A percentile compares a stretch with the other conserved stretches of the same genome.
phyloP scores from a whole-genome alignment of 108 stramenopile species.

The Fistulifera solaris region DNA sequence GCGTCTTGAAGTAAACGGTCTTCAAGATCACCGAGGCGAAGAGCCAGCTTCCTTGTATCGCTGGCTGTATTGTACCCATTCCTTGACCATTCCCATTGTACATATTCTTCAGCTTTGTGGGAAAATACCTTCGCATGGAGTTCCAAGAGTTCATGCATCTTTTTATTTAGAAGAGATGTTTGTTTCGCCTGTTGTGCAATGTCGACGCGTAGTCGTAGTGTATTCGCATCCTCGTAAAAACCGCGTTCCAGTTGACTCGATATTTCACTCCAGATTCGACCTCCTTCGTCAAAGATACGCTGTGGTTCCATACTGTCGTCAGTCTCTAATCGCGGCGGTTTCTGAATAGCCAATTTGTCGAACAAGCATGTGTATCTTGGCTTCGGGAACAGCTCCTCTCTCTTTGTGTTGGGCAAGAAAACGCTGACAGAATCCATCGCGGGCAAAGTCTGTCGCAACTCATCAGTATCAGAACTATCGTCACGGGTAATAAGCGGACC shows the following conservation, averaged over 20 bases:
- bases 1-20: slow-evolving; percentile 32
- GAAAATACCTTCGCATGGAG: neutral
- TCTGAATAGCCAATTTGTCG: neutral
- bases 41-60: slow-evolving; percentile 19
- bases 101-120: neutral
- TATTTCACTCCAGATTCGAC: slow-evolving; percentile 3
- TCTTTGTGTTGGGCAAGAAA: neutral
- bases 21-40: slow-evolving; percentile 37
- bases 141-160: neutral
- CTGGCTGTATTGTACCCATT: neutral
- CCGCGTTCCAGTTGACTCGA: slow-evolving; percentile 3
- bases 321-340: neutral
- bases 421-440: neutral
- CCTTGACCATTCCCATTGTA: neutral
- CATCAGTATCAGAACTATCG: too few species aligned
- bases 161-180: neutral
- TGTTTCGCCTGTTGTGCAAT: slow-evolving; percentile 8
- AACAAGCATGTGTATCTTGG: neutral
- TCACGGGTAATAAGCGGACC: too few species aligned
- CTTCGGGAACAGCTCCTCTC: neutral
- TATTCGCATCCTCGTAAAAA: slow-evolving; percentile 1
- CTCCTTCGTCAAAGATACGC: neutral
- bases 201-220: neutral
- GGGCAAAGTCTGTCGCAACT: neutral
- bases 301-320: neutral